A percentile compares a stretch with the other conserved stretches of the same genome.
phyloP scores from a whole-genome alignment of 163 green algal genomes.

The Scenedesmus sp. region DNA sequence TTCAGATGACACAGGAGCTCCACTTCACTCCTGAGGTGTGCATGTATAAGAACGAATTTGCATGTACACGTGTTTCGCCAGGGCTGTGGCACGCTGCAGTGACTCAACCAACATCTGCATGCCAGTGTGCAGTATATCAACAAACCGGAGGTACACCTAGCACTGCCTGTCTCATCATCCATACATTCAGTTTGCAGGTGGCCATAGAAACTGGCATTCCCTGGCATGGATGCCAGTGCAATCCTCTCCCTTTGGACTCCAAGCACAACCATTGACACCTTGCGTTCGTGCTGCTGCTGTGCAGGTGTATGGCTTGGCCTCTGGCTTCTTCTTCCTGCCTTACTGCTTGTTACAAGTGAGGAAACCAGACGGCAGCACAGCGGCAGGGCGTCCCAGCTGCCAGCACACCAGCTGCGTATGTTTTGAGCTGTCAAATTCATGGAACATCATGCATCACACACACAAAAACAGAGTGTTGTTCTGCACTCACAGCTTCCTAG shows the following conservation, averaged over 20 bases:
- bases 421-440: not conserved
- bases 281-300: not conserved
- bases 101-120: no score
- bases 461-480: no score
- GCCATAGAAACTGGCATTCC: no score
- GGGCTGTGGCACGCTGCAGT: no score
- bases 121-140: no score
- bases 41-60: not conserved
- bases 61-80: no score
- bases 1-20: slow-evolving; percentile 69
- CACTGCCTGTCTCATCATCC: no score
- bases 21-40: slow-evolving; percentile 15
- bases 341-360: slow-evolving; percentile 49
- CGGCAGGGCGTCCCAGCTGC: not conserved
- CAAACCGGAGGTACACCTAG: no score
- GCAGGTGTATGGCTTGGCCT: slow-evolving; percentile 27
- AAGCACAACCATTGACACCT: not conserved
- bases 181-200: no score
- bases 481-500: not conserved
- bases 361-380: not conserved
- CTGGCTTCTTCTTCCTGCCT: slow-evolving; percentile 40
- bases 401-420: not conserved
- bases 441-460: no score
- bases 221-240: no score
- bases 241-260: no score